Base-by-base conservation (phyloP, 2,329 filamentous ascomycete species). In the Coccinonectria pachysandricola region DNA sequence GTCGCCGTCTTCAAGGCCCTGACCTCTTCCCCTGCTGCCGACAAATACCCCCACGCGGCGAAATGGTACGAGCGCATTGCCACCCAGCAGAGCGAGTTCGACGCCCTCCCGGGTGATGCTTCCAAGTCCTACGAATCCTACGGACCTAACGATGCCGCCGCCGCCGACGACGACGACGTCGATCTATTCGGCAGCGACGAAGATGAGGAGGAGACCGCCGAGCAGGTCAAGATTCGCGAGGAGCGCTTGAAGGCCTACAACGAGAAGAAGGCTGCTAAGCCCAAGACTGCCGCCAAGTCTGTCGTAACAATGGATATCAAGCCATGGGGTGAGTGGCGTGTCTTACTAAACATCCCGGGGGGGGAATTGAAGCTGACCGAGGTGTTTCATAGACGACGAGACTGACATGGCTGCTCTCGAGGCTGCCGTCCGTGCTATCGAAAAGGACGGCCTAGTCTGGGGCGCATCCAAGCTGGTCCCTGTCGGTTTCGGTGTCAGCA, bases 21-120 rank as follows among this genome's bases (percentile, higher is more conserved):
- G 58, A 77, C 70, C 53, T 63, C 69, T 47, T 62, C 75, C 35
- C 91, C 91, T 49, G 76, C 80, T 46, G 73, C 80, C 51, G 68
- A 71, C 60, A 93, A 93, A 71, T 94, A 81, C 77, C 86, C 88
- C 52, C 71, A 94, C 68, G 86, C 81, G 53, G 85, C 84, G 56
- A 81, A 91, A 62, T 98, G 91, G 91, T 95, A 94, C 78, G 94
- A 92, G 76, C 88, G 98, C 76, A 84, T 95, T 56, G 75, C 82
- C 59, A 81, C 82, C 49, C 94, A 82, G 68, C 79, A 92, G 72
- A 71, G 80, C 46, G 88, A 96, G 63, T 96, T 96, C 69, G 70
- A 79, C 52, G 81, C 77, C 42, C 82, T 98, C 27, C 74, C 85
- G 33, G 91, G 91, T 60, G 91, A 96, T 65, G 75, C 87, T 48